These are phyloP conservation scores for Ajuga chamaepitys DNA, from an alignment of 257 asterid genomes.

Conservation along the genomic window DNA sequence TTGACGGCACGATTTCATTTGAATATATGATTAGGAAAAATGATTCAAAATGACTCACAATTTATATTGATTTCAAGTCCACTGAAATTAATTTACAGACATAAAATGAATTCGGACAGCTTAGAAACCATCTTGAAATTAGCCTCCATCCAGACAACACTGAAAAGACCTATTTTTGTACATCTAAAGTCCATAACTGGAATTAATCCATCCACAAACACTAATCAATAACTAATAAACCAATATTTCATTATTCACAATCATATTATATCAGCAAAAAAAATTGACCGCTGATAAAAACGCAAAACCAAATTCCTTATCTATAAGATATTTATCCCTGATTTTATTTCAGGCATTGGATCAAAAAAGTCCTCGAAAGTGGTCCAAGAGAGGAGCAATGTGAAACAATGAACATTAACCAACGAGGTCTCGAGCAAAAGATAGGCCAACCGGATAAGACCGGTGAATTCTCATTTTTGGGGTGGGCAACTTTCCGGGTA, in stretches of 20 bases:
- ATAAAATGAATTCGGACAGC: too few species aligned
- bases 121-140: too few species aligned
- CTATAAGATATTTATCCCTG: slow-evolving; percentile 3
- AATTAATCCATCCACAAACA: too few species aligned
- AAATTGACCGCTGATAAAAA: neutral
- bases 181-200: too few species aligned
- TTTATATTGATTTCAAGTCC: too few species aligned
- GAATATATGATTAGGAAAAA: too few species aligned
- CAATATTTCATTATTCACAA: slow-evolving; percentile 20
- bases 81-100: too few species aligned
- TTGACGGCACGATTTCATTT: too few species aligned
- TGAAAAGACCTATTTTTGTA: too few species aligned
- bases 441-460: slow-evolving; percentile 50
- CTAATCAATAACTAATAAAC: neutral
- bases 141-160: too few species aligned
- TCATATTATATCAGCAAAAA: neutral
- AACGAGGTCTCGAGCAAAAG: slow-evolving; percentile 35
- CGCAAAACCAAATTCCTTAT: too few species aligned
- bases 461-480: slow-evolving; percentile 66
- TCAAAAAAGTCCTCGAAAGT: neutral
- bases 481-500: slow-evolving; percentile 14
- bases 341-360: slow-evolving; percentile 15
- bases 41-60: too few species aligned
- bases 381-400: neutral
- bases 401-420: slow-evolving; percentile 22